Base-by-base conservation (phyloP, 2,329 filamentous ascomycete genomes). In the Pleochaeta shiraiana region DNA sequence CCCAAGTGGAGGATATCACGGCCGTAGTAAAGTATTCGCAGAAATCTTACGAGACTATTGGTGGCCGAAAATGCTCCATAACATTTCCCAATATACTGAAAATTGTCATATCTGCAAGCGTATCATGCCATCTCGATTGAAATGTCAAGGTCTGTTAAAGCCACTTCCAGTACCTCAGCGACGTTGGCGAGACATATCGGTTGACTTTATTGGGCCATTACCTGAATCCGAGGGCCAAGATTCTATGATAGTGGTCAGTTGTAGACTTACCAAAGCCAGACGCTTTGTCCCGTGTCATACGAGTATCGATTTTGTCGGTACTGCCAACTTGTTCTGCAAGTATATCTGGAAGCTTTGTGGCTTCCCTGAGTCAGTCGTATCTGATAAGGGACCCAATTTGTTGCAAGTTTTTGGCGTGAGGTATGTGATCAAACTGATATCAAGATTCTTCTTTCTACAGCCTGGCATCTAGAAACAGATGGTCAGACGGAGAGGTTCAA, bases 61-160 rank as follows among this genome's bases (percentile, higher is more conserved):
- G 57, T 34, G 28, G 57, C 57, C 28, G 4, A 61, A 61, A 21
- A 61, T 61, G 7, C 57, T 61, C 7, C 30, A 61, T 11, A 34
- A 34, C 16, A 61, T 61, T 14, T 31, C 33, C 19, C 59, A 39
- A 62, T 62, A 63, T 9, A 47, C 37, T 16, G 26, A 62, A 5
- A 62, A 39, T 43, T 62, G 31, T 19, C 59, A 62, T 34, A 62
- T 39, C 6, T 62, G 31, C 28, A 62, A 62, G 33, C 31, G 59
- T 39, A 62, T 62, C 11, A 53, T 24, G n/a, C 31, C 33, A 28
- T 62, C 59, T 12, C 31, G 33, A 11, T 28, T 60, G 4, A 60
- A 60, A 60, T 60, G 11, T 34, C 55, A 60, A 43, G 59, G 59
- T n/a, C 19, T 62, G 31, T n/a, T 62, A 14, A 43, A 43, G 31